These are phyloP conservation scores for Chlorociboria aeruginascens DNA, from an alignment of 495 filamentous ascomycete species.

Conservation along the genomic window DNA sequence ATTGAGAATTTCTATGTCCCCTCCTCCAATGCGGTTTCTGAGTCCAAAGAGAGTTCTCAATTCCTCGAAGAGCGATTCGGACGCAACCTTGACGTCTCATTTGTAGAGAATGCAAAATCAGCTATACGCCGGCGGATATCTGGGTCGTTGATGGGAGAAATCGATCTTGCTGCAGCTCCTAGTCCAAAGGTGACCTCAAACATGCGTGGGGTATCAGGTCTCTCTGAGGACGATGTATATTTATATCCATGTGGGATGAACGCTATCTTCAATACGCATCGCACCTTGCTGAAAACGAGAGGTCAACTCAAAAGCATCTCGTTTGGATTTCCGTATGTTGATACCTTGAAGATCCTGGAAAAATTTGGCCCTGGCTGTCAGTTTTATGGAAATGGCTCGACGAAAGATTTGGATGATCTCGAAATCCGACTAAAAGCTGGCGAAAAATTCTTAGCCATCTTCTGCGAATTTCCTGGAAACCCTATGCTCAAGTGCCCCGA, in stretches of 20 bases:
- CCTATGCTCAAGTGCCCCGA: constrained; percentile 79
- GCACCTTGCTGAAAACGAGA: constrained; percentile 48
- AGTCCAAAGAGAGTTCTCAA: constrained; percentile 43
- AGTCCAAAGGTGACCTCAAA: constrained; percentile 22
- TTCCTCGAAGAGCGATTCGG: constrained; percentile 96
- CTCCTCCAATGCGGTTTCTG: constrained; percentile 4
- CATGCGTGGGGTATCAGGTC: constrained; percentile 48
- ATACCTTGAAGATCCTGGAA: constrained; percentile 87
- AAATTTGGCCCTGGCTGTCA: constrained; percentile 88
- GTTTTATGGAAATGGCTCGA: constrained; percentile 80
- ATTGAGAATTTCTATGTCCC: background rate
- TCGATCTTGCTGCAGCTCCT: constrained; percentile 40
- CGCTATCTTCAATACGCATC: constrained; percentile 82
- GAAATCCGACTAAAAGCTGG: constrained; percentile 58
- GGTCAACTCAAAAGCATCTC: constrained; percentile 55
- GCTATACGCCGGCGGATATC: constrained; percentile 83
- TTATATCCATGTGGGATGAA: constrained; percentile 88
- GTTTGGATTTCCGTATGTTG: constrained; percentile 87
- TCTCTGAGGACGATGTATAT: constrained; percentile 82
- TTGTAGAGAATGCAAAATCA: constrained; percentile 69
- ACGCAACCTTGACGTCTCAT: constrained; percentile 68
- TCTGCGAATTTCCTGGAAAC: constrained; percentile 92
- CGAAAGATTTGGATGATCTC: constrained; percentile 76
- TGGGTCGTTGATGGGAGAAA: constrained; percentile 64
- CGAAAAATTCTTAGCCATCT: constrained; percentile 72